Conservation (phyloP, 2,329 filamentous ascomycete species). For the Cladosporium colombiae region DNA sequence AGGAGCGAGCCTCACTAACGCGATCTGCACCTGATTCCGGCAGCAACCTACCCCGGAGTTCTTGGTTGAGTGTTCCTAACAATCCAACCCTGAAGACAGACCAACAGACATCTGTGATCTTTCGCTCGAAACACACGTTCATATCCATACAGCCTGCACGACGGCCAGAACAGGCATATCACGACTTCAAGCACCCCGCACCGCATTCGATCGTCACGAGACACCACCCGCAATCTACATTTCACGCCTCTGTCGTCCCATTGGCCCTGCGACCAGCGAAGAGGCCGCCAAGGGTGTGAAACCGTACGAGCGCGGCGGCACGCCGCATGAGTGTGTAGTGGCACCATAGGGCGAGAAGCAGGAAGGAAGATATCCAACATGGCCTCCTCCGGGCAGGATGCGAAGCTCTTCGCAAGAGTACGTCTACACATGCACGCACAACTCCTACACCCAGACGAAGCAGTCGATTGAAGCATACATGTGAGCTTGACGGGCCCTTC, state of each 20-base stretch:
- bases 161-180: background rate
- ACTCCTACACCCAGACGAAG: background rate
- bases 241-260: slow-evolving; percentile 2
- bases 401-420: slow-evolving; percentile 99
- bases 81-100: slow-evolving; percentile 1
- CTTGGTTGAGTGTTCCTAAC: background rate
- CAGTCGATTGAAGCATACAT: slow-evolving; percentile 11
- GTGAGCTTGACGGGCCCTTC: background rate
- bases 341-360: slow-evolving; percentile 15
- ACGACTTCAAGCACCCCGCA: slow-evolving; percentile 10
- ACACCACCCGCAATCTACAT: slow-evolving; percentile 17
- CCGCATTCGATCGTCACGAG: slow-evolving; percentile 15
- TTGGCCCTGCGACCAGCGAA: slow-evolving; percentile 8
- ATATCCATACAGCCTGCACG: background rate
- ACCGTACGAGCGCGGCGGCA: slow-evolving; percentile 16
- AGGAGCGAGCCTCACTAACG: slow-evolving; percentile 12
- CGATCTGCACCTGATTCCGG: background rate
- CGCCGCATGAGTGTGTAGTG: slow-evolving; percentile 19
- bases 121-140: background rate
- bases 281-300: slow-evolving; percentile 12
- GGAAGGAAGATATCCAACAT: slow-evolving; percentile 44
- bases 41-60: slow-evolving; percentile 9
- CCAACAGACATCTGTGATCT: background rate
- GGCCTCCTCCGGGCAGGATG: slow-evolving; percentile 80
- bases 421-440: slow-evolving; percentile 40